Evolutionary conservation across 108 stramenopile genomes (phyloP).

Genomic region (Nannochloropsis salina): DNA sequence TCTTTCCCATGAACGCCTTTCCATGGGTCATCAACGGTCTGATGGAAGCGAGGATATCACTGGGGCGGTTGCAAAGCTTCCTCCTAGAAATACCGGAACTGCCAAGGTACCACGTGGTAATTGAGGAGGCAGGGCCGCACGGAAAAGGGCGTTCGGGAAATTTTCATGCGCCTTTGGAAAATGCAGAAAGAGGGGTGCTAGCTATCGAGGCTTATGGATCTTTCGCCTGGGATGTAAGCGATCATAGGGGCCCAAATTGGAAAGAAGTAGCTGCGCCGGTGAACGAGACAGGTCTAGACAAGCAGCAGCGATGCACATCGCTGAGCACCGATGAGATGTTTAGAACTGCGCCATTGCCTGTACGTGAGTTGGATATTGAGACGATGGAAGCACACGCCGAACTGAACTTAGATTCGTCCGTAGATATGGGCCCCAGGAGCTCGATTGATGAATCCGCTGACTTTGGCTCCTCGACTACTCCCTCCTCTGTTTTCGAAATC

Average conservation of each 20-base stretch:
- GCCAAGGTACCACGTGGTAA: constrained; percentile 32
- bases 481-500: background rate
- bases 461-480: background rate
- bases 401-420: background rate
- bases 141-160: background rate
- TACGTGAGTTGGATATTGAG: background rate
- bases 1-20: constrained; percentile 87
- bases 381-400: background rate
- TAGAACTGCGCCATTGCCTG: background rate
- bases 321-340: background rate
- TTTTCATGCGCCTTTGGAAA: background rate
- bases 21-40: constrained; percentile 82
- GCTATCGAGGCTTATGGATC: background rate
- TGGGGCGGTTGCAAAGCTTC: constrained; percentile 68
- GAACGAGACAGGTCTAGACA: background rate
- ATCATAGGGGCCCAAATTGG: background rate
- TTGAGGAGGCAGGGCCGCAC: background rate
- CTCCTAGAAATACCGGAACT: constrained; percentile 63
- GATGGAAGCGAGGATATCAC: constrained; percentile 78
- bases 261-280: no score
- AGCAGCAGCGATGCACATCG: background rate
- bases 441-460: constrained; percentile 21
- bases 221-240: background rate
- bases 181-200: background rate
- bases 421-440: background rate